These are phyloP conservation scores for Vitis hybrid DNA, from an alignment of 177 flowering plant species.

Conservation along the genomic window DNA sequence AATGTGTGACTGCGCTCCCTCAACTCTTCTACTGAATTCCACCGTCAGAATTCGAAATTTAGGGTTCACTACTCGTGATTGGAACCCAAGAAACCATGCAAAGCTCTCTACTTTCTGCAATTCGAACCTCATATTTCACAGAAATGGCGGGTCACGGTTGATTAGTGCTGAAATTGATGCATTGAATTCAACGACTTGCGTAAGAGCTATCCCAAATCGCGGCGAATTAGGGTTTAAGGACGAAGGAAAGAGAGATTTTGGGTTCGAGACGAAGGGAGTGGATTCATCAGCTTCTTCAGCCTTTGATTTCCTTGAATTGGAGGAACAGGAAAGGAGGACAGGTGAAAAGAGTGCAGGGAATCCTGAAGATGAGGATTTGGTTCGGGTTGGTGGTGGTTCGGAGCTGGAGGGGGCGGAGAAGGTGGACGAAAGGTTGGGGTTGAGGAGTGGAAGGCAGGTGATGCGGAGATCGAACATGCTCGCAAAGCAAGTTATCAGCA, in stretches of 20 bases:
- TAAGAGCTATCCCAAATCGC: constrained; percentile 4
- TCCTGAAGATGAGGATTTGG: constrained; percentile 18
- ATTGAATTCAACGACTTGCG: not conserved
- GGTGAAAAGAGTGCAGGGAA: constrained; percentile 12
- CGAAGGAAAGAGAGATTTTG: constrained; percentile 10
- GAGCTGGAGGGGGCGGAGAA: constrained; percentile 1
- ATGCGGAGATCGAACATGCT: constrained; percentile 62
- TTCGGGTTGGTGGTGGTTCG: constrained; percentile 1
- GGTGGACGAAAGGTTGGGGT: constrained; percentile 13
- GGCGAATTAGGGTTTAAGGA: constrained; percentile 31
- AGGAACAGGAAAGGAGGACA: not conserved
- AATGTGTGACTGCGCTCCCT: constrained; percentile 35
- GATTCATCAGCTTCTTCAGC: not conserved
- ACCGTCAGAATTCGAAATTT: not conserved
- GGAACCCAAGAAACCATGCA: not conserved
- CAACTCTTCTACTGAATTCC: constrained; percentile 1
- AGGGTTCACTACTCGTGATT: not conserved
- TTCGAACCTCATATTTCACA: not conserved
- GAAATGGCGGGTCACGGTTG: not conserved
- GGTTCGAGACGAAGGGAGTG: constrained; percentile 4
- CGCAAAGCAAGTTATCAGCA: constrained; percentile 84
- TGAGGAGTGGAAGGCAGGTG: constrained; percentile 42
- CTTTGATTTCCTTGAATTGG: constrained; percentile 15
- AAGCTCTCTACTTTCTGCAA: not conserved
- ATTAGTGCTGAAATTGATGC: not conserved